Evolutionary conservation across 345 rosid genomes (phyloP).

Genomic region (Gossypium stocksii): DNA sequence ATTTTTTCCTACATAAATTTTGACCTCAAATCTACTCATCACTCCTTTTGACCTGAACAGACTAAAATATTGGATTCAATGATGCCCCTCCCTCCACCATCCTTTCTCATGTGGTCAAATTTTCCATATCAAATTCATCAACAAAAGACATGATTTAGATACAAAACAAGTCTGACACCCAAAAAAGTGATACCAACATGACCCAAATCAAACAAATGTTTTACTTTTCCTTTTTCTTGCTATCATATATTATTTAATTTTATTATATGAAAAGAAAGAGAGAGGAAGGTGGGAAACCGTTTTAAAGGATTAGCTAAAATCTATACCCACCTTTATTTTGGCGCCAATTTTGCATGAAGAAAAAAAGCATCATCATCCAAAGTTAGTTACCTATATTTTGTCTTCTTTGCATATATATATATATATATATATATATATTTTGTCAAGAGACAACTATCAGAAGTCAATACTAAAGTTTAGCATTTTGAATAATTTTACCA

Average conservation of each 20-base stretch:
- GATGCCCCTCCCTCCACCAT: background rate
- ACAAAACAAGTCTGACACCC: background rate
- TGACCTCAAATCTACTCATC: background rate
- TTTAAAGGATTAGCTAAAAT: background rate
- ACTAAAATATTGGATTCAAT: background rate
- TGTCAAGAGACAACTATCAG: too few relatives aligned
- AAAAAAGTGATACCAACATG: too few relatives aligned
- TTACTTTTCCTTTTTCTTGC: background rate
- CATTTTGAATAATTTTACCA: background rate
- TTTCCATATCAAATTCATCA: background rate
- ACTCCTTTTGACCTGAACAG: slow-evolving; percentile 15
- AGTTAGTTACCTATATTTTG: background rate
- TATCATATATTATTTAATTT: background rate
- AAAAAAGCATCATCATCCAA: background rate
- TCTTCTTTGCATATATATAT: too few relatives aligned
- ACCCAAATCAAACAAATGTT: too few relatives aligned
- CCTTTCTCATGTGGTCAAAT: slow-evolving; percentile 14
- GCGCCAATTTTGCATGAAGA: slow-evolving; percentile 17
- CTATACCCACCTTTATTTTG: slow-evolving; percentile 11
- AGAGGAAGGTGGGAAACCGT: background rate
- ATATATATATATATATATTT: too few relatives aligned
- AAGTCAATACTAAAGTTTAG: background rate
- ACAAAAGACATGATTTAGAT: too few relatives aligned
- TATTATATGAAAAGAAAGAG: background rate
- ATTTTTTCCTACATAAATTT: background rate